Base-by-base conservation (phyloP, 495 filamentous ascomycete genomes). In the Lepraria neglecta region DNA sequence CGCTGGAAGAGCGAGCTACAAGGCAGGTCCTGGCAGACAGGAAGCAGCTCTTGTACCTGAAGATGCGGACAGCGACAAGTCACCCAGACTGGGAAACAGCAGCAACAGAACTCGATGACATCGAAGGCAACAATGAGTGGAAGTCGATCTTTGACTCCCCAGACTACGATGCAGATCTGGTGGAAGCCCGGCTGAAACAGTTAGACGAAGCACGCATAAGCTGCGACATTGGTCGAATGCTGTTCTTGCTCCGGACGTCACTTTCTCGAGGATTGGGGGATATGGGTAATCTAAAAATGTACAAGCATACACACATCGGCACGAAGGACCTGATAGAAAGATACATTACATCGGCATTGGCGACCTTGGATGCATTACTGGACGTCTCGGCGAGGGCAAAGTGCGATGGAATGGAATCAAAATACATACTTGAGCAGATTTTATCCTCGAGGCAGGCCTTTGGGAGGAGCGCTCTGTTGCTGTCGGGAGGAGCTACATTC, bases 401-500 rank as follows among this genome's bases (percentile, higher is more conserved):
- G 35, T 78, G 77, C 35, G 74, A 82, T 61, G 78, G 75, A 15
- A 56, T 86, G 44, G 81, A 88, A 63, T 67, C 86, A 35, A 80
- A 83, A 58, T 82, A 87, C 63, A 80, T 96, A 30, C 75, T 89
- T 30, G 87, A 92, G 59, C 82, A 84, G 62, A 75, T 97, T 63
- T 73, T 95, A 19, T 85, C 83, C 47, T 84, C 91, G 5, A 80
- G 90, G 57, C 90, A 95, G 71, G 88, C 89, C 10, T 97, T 92
- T 71, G 92, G 92, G 12, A 80, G 92, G 56, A 96, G 87, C 64
- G 92, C 92, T 0, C 73, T 97, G 59, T 77, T 95, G 3, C 78
- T 97, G 21, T 96, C 91, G 15, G 92, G 92, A 17, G 92, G 92
- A 10, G 92, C 87, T 0, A 97, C 91, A 0, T 92, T 96, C 72